Evolutionary conservation across 106 monocot genomes (phyloP).

Genomic region (Amphibolis antarctica): DNA sequence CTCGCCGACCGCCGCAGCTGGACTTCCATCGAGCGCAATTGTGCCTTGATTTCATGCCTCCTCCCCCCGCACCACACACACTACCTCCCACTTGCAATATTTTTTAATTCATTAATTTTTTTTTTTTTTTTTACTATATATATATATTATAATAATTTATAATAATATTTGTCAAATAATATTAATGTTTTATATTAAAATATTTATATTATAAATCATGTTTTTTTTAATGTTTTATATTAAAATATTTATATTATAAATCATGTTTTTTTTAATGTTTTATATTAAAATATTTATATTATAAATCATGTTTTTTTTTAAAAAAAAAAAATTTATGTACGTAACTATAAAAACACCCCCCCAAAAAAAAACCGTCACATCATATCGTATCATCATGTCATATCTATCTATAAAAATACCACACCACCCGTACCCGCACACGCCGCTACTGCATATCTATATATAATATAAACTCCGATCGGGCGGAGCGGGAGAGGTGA

Average conservation of each 20-base stretch:
- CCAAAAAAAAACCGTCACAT: no score
- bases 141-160: no score
- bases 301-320: no score
- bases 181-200: no score
- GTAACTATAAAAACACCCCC: no score
- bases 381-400: not conserved
- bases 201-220: no score
- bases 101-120: not conserved
- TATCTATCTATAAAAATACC: not conserved
- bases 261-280: no score
- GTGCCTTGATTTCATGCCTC: conserved; percentile 4
- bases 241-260: no score
- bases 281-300: no score
- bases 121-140: not conserved
- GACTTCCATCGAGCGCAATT: conserved; percentile 1
- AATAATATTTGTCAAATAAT: no score
- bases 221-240: no score
- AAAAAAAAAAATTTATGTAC: no score
- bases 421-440: not conserved
- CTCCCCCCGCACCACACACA: not conserved
- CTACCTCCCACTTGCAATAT: not conserved
- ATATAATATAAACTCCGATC: not conserved
- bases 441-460: not conserved
- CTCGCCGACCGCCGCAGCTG: conserved; percentile 1
- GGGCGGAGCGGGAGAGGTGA: not conserved